Evolutionary conservation across 73 alveolate species (phyloP).

Genomic region (Paraurostyla sp.): DNA sequence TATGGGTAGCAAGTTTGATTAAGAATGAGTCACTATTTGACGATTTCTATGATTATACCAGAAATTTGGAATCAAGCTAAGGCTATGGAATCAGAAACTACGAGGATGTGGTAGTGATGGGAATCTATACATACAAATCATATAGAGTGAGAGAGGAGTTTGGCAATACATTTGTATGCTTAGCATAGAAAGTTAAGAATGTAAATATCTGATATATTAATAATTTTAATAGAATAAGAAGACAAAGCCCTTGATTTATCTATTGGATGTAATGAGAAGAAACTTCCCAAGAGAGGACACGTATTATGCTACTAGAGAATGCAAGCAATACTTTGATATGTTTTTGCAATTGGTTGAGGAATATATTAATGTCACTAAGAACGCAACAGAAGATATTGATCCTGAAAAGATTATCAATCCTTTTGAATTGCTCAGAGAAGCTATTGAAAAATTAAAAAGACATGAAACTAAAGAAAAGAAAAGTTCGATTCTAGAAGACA

Average conservation of each 20-base stretch:
- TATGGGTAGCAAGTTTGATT: conserved; percentile 49
- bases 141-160: conserved; percentile 40
- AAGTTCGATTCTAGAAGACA: conserved; percentile 29
- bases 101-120: not conserved
- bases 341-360: not conserved
- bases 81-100: conserved; percentile 25
- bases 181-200: conserved; percentile 14
- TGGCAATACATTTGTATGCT: conserved; percentile 29
- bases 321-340: conserved; percentile 59
- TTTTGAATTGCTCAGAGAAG: conserved; percentile 15
- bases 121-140: conserved; percentile 34
- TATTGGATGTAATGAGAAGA: not conserved
- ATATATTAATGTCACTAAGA: not conserved
- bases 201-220: not conserved
- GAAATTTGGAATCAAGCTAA: no score
- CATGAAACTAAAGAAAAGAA: conserved; percentile 50
- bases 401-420: conserved; percentile 27
- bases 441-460: conserved; percentile 46
- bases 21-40: conserved; percentile 24
- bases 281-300: conserved; percentile 54
- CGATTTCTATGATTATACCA: conserved; percentile 28
- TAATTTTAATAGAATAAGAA: not conserved
- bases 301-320: conserved; percentile 40
- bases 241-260: not conserved
- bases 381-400: not conserved